Base-by-base conservation (phyloP, 2,329 filamentous ascomycete genomes). In the Ambrosiella xylebori region DNA sequence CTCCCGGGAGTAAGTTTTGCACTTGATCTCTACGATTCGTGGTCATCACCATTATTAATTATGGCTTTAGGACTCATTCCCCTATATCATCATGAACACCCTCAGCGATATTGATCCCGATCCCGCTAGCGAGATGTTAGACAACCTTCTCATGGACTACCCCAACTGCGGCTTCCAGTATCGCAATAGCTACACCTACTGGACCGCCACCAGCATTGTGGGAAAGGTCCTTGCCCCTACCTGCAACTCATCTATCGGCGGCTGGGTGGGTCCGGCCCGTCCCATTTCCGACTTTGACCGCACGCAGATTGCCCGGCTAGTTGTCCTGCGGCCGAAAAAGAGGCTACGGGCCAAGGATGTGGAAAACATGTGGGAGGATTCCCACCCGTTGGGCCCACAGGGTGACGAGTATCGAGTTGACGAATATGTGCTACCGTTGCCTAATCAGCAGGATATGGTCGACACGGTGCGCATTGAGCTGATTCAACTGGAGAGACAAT, bases 41-140 rank as follows among this genome's bases (percentile, higher is more conserved):
- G 49, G 51, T 56, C 63, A 47, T 62, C 55, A 9, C 7, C 15
- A 53, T 27, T 27, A 27, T 27, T 27, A 27, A 27, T 3, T 35
- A 41, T 41, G 39, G 5, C n/a, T 27, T 44, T 60, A 78, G 75
- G 71, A 75, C 3, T 81, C 79, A 0, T 79, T 86, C 51, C 83
- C 85, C 2, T 89, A 85, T 69, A 76, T 88, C 41, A 80, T 87
- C 51, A 88, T 89, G 83, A 88, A 88, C 66, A 79, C 84, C 3
- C 74, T 89, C 49, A 81, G 88, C 62, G 85, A 88, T 66, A 79
- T 86, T 63, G 85, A 88, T 64, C 80, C 81, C 1, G 84, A 86
- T 65, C 76, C 76, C 3, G 81, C 80, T 2, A 80, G 79, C 4
- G 79, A 84, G 61, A 73, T 80, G 7, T 76, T 88, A 13, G 80